Conservation (phyloP, 2,329 filamentous ascomycete species). For the Verruconis gallopava region DNA sequence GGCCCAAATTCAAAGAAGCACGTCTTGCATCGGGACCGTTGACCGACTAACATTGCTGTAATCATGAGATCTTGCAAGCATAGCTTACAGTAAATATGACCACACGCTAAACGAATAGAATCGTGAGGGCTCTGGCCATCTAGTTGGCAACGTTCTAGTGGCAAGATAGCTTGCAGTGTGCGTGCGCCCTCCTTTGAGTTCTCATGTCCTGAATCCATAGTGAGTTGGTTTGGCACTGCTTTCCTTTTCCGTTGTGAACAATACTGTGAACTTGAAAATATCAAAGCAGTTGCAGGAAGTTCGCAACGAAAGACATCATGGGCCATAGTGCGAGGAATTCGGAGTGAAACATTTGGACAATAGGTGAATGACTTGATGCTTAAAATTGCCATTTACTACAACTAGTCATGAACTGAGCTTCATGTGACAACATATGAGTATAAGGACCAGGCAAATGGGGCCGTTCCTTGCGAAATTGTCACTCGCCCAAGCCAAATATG, state of each 20-base stretch:
- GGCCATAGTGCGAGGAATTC: too few species aligned
- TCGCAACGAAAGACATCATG: too few species aligned
- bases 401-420: conserved; percentile 8
- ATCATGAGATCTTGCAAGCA: neutral
- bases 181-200: too few species aligned
- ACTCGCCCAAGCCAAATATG: conserved; percentile 27
- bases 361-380: too few species aligned
- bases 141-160: neutral
- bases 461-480: conserved; percentile 63
- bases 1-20: too few species aligned
- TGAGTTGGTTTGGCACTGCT: too few species aligned
- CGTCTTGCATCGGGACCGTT: neutral
- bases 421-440: conserved; percentile 39
- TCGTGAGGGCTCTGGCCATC: neutral
- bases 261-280: too few species aligned
- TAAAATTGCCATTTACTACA: too few species aligned
- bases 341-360: too few species aligned
- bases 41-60: neutral
- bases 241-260: too few species aligned
- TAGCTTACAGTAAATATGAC: neutral
- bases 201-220: too few species aligned
- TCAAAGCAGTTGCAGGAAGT: too few species aligned
- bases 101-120: neutral
- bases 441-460: conserved; percentile 50
- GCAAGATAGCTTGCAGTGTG: neutral